Evolutionary conservation across 192 early-diverging fungal genomes (phyloP).

Genomic region (Backusella macrospora): DNA sequence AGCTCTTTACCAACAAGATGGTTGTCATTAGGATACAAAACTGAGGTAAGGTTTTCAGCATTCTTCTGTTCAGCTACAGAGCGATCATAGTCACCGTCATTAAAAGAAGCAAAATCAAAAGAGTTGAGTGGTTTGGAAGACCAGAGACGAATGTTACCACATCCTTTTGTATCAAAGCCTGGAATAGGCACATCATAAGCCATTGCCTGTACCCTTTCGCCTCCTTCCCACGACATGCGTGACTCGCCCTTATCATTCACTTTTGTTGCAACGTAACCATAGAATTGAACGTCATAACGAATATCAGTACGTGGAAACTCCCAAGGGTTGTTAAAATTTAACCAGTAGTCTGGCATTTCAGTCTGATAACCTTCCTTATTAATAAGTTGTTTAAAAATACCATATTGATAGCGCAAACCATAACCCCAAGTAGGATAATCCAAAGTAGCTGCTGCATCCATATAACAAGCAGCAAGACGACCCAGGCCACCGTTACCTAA

Average conservation of each 20-base stretch:
- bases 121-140: slow-evolving; percentile 86
- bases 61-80: slow-evolving; percentile 89
- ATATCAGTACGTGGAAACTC: slow-evolving; percentile 95
- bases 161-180: slow-evolving; percentile 90
- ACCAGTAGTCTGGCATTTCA: slow-evolving; percentile 96
- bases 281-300: slow-evolving; percentile 86
- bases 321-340: slow-evolving; percentile 96
- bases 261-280: slow-evolving; percentile 79
- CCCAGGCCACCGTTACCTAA: slow-evolving; percentile 98
- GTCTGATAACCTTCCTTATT: slow-evolving; percentile 90
- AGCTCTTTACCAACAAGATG: slow-evolving; percentile 95
- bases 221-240: slow-evolving; percentile 83
- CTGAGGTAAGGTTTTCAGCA: slow-evolving; percentile 93
- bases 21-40: slow-evolving; percentile 98
- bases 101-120: slow-evolving; percentile 89
- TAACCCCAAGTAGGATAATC: slow-evolving; percentile 97
- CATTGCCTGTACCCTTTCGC: slow-evolving; percentile 85
- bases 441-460: slow-evolving; percentile 92
- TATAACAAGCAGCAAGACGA: slow-evolving; percentile 96
- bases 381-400: slow-evolving; percentile 97
- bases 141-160: slow-evolving; percentile 98
- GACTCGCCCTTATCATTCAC: slow-evolving; percentile 66
- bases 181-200: slow-evolving; percentile 98
- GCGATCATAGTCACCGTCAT: slow-evolving; percentile 90
- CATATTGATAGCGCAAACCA: slow-evolving; percentile 96